These are phyloP conservation scores for Termitomyces sp. DNA, from an alignment of 1,284 basidiomycete species.

Conservation along the genomic window DNA sequence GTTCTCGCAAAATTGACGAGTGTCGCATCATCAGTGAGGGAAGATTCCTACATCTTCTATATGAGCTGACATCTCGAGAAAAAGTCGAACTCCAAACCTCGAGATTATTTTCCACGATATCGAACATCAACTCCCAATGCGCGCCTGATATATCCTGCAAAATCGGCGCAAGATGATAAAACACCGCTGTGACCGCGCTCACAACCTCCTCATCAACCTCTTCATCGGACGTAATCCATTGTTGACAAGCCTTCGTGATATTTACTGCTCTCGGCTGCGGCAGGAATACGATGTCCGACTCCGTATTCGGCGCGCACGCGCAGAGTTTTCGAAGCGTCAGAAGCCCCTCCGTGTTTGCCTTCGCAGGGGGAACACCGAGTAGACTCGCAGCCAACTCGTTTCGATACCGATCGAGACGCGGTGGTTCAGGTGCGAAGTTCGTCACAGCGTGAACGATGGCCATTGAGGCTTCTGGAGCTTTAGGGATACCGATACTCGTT, in stretches of 20 bases:
- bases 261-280: conserved; percentile 87
- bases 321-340: conserved; percentile 67
- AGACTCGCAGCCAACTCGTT: conserved; percentile 86
- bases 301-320: conserved; percentile 71
- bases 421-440: conserved; percentile 60
- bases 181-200: conserved; percentile 71
- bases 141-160: conserved; percentile 82
- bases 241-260: conserved; percentile 80
- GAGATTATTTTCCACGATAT: conserved; percentile 83
- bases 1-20: conserved; percentile 67
- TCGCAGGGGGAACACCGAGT: conserved; percentile 59
- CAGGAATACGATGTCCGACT: conserved; percentile 81
- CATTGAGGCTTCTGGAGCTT: conserved; percentile 66
- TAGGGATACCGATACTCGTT: neutral
- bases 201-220: conserved; percentile 71
- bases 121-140: conserved; percentile 93
- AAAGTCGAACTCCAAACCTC: conserved; percentile 50
- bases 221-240: conserved; percentile 80
- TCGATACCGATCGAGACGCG: conserved; percentile 75
- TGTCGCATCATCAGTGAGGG: conserved; percentile 54
- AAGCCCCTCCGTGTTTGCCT: conserved; percentile 68
- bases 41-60: conserved; percentile 43
- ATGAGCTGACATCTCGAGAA: neutral
- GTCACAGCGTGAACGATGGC: conserved; percentile 64
- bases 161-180: conserved; percentile 78